A percentile compares a stretch with the other conserved stretches of the same genome.
Evolutionary conservation across 2,329 filamentous ascomycete species (phyloP).

Genomic region (Colletotrichum liaoningense): DNA sequence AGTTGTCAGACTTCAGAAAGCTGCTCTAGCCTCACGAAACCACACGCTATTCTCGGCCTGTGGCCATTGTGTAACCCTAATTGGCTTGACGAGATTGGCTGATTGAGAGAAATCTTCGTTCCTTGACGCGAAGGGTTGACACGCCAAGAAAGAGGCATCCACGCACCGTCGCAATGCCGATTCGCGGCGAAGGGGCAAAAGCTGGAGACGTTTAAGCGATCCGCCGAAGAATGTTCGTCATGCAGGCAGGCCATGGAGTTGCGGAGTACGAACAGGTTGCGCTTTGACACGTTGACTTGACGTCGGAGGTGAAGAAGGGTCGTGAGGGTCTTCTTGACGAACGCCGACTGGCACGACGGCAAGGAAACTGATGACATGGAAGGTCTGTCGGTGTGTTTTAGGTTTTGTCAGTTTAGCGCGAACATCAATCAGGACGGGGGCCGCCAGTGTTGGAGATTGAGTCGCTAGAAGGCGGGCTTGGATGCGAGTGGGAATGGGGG

Average conservation of each 20-base stretch:
- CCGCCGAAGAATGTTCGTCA: not conserved
- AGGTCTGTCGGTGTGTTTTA: conserved; percentile 31
- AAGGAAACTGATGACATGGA: not conserved
- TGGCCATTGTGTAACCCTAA: not conserved
- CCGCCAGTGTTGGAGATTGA: conserved; percentile 33
- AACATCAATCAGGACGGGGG: conserved; percentile 13
- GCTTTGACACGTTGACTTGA: conserved; percentile 13
- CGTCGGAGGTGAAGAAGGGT: not conserved
- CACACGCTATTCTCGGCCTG: not conserved
- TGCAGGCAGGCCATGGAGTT: not conserved
- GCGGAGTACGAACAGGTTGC: conserved; percentile 11
- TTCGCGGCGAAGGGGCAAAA: no score
- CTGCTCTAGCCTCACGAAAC: not conserved
- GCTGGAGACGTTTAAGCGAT: not conserved
- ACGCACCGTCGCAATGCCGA: not conserved
- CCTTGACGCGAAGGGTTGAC: not conserved
- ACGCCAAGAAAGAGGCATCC: not conserved
- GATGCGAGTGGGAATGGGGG: conserved; percentile 19
- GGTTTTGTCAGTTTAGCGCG: conserved; percentile 18
- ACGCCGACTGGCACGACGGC: conserved; percentile 9
- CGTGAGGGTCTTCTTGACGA: not conserved
- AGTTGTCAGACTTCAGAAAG: not conserved
- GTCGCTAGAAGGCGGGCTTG: conserved; percentile 10
- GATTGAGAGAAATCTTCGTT: not conserved
- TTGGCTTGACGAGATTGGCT: not conserved